Evolutionary conservation across 257 asterid genomes (phyloP), one percentile per base, ranked within the genome.

Genomic region (Lithospermum erythrorhizon): DNA sequence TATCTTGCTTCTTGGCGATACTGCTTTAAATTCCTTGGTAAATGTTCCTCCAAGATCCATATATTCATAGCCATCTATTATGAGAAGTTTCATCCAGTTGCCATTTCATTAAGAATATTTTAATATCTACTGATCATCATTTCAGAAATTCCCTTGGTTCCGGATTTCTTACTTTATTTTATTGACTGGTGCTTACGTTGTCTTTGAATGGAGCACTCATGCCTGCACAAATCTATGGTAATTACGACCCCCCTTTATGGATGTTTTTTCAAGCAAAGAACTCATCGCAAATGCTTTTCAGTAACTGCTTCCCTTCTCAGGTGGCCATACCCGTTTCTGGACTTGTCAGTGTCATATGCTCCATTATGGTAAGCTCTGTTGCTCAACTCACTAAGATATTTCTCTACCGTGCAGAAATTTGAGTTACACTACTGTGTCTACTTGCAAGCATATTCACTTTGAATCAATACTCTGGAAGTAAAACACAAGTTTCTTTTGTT

Each of bases 251-350:
- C 61, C 10, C 27, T 25, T 57, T 51, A 49, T 23, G 18, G 47
- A 61, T 55, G 37, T 61, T 47, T 21, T n/a, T 57, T 52, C 4
- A 20, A 27, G 65, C 51, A 53, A 27, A 58, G 11, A 41, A 30
- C 65, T 3, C 65, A 25, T 64, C 53, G 55, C 58, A 59, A 69
- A 49, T 61, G 55, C 59, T 57, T 21, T 59, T 51, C 53, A 65
- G 25, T 55, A 58, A 53, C 18, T 51, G 53, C 41, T 24, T 47
- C 59, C 30, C 41, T 68, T 72, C 76, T 72, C 70, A 91, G 98
- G 98, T 91, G 98, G 97, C 97, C 98, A 2, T 91, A 91, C 79
- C 98, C 98, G 57, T 78, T 86, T 73, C 95, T 91, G 67, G 95
- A 91, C 69, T 68, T 91, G 67, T 81, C 95, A 48, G 21, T 19